phyloP scores from a whole-genome alignment of 192 early-diverging fungal species.

The Chytriomyces sp. region DNA sequence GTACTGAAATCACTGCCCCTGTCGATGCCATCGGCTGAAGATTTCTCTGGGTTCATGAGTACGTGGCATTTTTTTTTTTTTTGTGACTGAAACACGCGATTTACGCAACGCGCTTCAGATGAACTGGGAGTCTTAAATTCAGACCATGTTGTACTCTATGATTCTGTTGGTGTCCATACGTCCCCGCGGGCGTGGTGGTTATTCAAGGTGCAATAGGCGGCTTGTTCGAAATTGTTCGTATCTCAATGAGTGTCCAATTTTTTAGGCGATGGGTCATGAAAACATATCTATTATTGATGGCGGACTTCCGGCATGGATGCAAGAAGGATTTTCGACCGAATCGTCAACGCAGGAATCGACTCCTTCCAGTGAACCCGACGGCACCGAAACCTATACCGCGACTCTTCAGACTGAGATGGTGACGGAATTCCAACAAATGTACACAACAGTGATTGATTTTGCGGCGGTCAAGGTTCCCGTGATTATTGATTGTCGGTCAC shows the following conservation, averaged over 20 bases:
- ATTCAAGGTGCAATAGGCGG: conserved; percentile 68
- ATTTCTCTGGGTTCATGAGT: conserved; percentile 32
- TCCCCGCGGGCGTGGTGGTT: conserved; percentile 93
- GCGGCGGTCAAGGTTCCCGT: conserved; percentile 35
- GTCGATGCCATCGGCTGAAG: background rate
- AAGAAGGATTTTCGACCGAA: conserved; percentile 55
- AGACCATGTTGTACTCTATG: conserved; percentile 92
- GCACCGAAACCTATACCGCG: conserved; percentile 34
- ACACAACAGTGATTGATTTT: conserved; percentile 41
- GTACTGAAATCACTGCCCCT: conserved; percentile 19
- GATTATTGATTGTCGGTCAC: conserved; percentile 48
- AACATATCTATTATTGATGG: conserved; percentile 89
- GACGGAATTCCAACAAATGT: conserved; percentile 45
- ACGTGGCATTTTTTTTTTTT: conserved; percentile 5
- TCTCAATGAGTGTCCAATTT: conserved; percentile 16
- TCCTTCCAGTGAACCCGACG: conserved; percentile 30
- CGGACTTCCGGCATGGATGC: conserved; percentile 82
- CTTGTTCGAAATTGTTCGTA: background rate
- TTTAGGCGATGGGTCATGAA: conserved; percentile 85
- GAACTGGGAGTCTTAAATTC: conserved; percentile 75
- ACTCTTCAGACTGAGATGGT: conserved; percentile 38
- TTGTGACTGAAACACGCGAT: background rate
- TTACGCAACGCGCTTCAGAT: conserved; percentile 40
- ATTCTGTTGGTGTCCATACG: conserved; percentile 78
- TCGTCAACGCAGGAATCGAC: background rate